These are phyloP conservation scores for Mycena citricolor DNA, from an alignment of 1,284 basidiomycete species.

Conservation along the genomic window DNA sequence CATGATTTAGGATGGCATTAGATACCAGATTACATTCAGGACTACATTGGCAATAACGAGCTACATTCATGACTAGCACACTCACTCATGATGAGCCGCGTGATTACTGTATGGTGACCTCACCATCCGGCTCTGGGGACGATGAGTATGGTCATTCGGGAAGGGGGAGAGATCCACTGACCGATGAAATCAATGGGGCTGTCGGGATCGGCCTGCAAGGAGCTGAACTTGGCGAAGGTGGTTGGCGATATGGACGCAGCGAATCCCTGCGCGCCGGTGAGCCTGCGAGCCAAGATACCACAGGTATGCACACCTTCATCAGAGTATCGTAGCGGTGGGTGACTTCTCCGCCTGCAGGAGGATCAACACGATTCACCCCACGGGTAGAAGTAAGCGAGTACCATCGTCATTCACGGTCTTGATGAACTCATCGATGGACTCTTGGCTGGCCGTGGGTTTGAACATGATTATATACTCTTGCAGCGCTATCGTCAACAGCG, in stretches of 20 bases:
- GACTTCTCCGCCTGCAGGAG: constrained; percentile 43
- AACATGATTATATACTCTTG: constrained; percentile 61
- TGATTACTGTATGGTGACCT: constrained; percentile 44
- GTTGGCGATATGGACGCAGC: constrained; percentile 46
- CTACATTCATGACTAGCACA: no score
- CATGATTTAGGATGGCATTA: no score
- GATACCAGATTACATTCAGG: no score
- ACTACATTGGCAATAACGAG: no score
- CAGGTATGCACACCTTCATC: constrained; percentile 29
- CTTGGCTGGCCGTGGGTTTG: constrained; percentile 45
- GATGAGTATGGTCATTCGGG: background rate
- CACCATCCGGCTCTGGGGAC: constrained; percentile 45
- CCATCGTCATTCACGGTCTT: constrained; percentile 42
- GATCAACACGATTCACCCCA: background rate
- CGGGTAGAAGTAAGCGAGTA: constrained; percentile 18
- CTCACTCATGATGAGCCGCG: constrained; percentile 1
- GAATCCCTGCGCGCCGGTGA: constrained; percentile 44
- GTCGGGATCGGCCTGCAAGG: constrained; percentile 31
- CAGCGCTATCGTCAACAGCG: background rate
- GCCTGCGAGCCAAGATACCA: background rate
- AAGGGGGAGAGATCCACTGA: constrained; percentile 30
- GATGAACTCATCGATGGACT: constrained; percentile 45
- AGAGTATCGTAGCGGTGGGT: constrained; percentile 39
- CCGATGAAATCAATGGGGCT: constrained; percentile 54
- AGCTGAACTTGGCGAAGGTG: constrained; percentile 36